phyloP scores from a whole-genome alignment of 768 basidiomycete species.

The Naganishia friedmannii region DNA sequence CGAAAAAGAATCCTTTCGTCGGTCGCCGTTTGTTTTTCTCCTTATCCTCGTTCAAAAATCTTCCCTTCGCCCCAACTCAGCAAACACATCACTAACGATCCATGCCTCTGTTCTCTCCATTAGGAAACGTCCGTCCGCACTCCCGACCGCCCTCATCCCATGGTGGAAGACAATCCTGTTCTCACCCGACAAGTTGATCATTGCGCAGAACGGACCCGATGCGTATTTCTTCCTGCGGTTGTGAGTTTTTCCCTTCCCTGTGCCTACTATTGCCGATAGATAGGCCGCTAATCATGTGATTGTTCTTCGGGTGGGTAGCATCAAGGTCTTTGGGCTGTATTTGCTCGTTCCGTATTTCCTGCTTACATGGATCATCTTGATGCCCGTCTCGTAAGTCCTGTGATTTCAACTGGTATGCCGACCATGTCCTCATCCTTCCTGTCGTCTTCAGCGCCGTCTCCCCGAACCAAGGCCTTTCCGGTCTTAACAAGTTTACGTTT shows the following conservation, averaged over 20 bases:
- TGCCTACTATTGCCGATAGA: too few species aligned
- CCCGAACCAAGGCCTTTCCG: conserved; percentile 40
- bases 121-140: conserved; percentile 42
- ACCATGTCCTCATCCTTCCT: neutral
- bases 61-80: neutral
- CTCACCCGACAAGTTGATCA: conserved; percentile 41
- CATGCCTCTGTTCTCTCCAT: neutral
- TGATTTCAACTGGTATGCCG: neutral
- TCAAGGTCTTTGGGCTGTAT: conserved; percentile 50
- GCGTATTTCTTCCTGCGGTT: conserved; percentile 52
- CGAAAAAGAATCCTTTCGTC: too few species aligned
- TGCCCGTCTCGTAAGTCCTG: conserved; percentile 46
- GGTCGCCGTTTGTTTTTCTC: too few species aligned
- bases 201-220: conserved; percentile 50
- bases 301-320: too few species aligned
- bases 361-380: conserved; percentile 46
- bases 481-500: conserved; percentile 50
- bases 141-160: conserved; percentile 38
- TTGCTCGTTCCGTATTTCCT: conserved; percentile 51
- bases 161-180: conserved; percentile 45
- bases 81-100: too few species aligned
- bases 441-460: conserved; percentile 35
- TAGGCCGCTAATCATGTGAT: too few species aligned
- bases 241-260: conserved; percentile 17
- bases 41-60: too few species aligned